A percentile compares a stretch with the other conserved stretches of the same genome.
phyloP scores from a whole-genome alignment of 352 stramenopile genomes.

The Aphanomyces cochlioides region DNA sequence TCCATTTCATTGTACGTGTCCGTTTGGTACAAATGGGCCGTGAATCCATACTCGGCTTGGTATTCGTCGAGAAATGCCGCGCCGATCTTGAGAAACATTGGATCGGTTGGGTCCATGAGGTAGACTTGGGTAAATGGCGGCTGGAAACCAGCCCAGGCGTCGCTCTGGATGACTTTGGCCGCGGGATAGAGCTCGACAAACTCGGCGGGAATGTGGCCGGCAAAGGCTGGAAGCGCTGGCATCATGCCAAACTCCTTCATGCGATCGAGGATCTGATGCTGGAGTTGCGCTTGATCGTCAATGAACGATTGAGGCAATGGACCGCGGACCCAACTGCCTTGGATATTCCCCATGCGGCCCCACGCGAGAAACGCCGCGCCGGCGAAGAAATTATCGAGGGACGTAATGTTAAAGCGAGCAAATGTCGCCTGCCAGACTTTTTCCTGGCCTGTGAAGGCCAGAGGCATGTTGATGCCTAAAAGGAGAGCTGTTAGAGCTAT shows the following conservation, averaged over 20 bases:
- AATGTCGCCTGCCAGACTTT: constrained; percentile 86
- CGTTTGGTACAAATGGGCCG: constrained; percentile 68
- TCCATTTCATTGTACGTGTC: constrained; percentile 85
- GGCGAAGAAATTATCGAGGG: constrained; percentile 85
- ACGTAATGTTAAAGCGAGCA: constrained; percentile 67
- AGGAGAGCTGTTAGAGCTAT: not conserved
- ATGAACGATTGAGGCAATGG: constrained; percentile 83
- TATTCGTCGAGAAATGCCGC: constrained; percentile 68
- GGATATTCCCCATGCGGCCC: constrained; percentile 87
- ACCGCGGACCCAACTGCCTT: constrained; percentile 76
- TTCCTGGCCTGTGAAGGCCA: constrained; percentile 88
- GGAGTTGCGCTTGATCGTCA: constrained; percentile 67
- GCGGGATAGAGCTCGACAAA: constrained; percentile 67
- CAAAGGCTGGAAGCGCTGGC: constrained; percentile 83
- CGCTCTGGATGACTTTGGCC: constrained; percentile 71
- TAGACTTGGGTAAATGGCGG: constrained; percentile 76
- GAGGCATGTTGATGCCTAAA: constrained; percentile 83
- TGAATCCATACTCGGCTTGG: constrained; percentile 56
- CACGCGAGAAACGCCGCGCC: constrained; percentile 86
- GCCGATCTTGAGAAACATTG: constrained; percentile 76
- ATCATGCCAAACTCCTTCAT: constrained; percentile 86
- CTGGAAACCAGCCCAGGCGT: constrained; percentile 68
- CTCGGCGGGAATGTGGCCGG: constrained; percentile 80
- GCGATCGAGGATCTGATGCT: constrained; percentile 73
- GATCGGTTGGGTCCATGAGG: constrained; percentile 72